Evolutionary conservation across 768 basidiomycete species (phyloP), one percentile per base, ranked within the genome.

Genomic region (Trametes cingulata): DNA sequence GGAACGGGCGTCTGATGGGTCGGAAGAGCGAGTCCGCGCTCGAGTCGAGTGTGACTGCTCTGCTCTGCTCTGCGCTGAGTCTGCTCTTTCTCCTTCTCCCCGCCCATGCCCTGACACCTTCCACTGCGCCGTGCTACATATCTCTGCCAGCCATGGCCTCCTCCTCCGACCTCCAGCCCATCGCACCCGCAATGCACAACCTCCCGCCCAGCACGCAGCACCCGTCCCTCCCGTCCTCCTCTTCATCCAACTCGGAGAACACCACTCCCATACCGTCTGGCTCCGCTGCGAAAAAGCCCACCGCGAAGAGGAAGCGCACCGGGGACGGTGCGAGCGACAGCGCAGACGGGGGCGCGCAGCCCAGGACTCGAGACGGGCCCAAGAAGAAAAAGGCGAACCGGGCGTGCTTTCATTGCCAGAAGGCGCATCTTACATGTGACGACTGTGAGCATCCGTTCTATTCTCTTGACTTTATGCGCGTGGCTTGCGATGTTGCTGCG

Each of bases 361-460:
- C 75, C 8, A 79, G 82, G 65, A 89, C 86, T 67, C 71, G 82
- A 71, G 88, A 90, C 55, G 86, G 85, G 1, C 90, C 89, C 33
- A 93, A 91, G 83, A 95, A 95, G 84, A 95, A 95, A 82, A 95
- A 95, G 75, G 93, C 94, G 0, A 91, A 84, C 67, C 85, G 94
- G 47, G 96, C 96, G 48, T 98, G 96, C 72, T 88, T 91, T 63
- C 91, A 93, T 67, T 98, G 96, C 73, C 95, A 98, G 76, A 96
- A 94, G 73, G 94, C 95, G 2, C 96, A 98, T 74, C 78, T 98
- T 65, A 98, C 96, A n/a, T 98, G 96, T 73, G 95, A 98, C 73
- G 96, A 98, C 70, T 86, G 96, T 97, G 70, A 72, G 91, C 84
- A 37, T 67, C 49, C 43, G 29, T 51, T 40, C 36, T 9, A 22